A percentile compares a stretch with the other conserved stretches of the same genome.
phyloP scores from a whole-genome alignment of 257 asterid species.

The Oldenlandia corymbosa region DNA sequence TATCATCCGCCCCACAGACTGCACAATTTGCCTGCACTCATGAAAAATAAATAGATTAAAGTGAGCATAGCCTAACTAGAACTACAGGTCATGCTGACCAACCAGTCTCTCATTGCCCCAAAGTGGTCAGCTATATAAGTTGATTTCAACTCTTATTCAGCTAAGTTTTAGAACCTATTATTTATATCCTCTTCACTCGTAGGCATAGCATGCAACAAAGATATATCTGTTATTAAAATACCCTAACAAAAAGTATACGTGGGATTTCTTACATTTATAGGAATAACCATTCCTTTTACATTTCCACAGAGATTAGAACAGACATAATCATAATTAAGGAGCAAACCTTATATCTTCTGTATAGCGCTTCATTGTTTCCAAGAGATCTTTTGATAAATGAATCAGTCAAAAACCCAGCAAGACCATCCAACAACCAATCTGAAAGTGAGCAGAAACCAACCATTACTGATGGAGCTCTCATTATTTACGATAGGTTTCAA shows the following conservation, averaged over 20 bases:
- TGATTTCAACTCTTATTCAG: neutral
- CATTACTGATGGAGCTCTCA: conserved; percentile 21
- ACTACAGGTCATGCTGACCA: neutral
- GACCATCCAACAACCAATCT: conserved; percentile 99
- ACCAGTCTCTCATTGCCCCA: neutral
- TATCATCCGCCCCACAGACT: conserved; percentile 90
- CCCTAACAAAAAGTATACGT: neutral
- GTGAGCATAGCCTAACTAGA: neutral
- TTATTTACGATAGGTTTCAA: conserved; percentile 6
- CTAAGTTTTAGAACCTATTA: neutral
- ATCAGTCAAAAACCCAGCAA: conserved; percentile 92
- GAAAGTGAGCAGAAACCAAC: conserved; percentile 29
- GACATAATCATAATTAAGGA: neutral
- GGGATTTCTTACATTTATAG: neutral
- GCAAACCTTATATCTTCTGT: conserved; percentile 88
- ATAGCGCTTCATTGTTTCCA: conserved; percentile 98
- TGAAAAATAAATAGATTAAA: conserved; percentile 9
- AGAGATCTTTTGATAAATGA: conserved; percentile 70
- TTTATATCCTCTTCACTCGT: neutral
- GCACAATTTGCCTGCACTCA: conserved; percentile 80
- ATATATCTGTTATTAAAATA: neutral
- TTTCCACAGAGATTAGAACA: conserved; percentile 13
- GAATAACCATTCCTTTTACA: neutral
- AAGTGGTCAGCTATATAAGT: neutral
- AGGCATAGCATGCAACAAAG: too few species aligned